A percentile compares a stretch with the other conserved stretches of the same genome.
Evolutionary conservation across 2,329 filamentous ascomycete genomes (phyloP).

Genomic region (Neofusicoccum umdonicola): DNA sequence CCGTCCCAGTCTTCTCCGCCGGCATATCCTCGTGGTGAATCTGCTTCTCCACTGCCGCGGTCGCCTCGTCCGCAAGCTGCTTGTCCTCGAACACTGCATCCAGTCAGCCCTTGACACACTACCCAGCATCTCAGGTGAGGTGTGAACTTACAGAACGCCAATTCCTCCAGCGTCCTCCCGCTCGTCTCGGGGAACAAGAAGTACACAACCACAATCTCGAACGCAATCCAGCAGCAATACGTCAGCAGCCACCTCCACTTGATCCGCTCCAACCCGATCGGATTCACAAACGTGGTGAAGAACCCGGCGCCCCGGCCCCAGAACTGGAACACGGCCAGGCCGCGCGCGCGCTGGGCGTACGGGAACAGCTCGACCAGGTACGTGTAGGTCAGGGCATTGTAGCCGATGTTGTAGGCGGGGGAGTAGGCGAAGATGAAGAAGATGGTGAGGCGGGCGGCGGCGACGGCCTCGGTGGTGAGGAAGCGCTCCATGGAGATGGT

Average conservation of each 20-base stretch:
- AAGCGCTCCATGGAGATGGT: conserved; percentile 45
- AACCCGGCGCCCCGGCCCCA: conserved; percentile 61
- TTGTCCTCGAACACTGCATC: conserved; percentile 32
- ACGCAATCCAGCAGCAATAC: conserved; percentile 42
- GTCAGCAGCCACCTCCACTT: conserved; percentile 42
- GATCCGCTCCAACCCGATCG: conserved; percentile 56
- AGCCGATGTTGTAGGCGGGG: conserved; percentile 55
- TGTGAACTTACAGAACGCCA: conserved; percentile 32
- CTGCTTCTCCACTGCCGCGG: conserved; percentile 30
- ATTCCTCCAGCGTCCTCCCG: conserved; percentile 45
- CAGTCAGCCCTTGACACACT: conserved; percentile 17
- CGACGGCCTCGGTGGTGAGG: conserved; percentile 21
- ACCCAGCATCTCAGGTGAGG: neutral
- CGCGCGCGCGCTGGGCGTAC: conserved; percentile 50
- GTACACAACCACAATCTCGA: conserved; percentile 40
- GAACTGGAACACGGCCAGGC: conserved; percentile 59
- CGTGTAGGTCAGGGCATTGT: conserved; percentile 57
- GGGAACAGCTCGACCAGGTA: conserved; percentile 52
- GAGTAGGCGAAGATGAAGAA: conserved; percentile 57
- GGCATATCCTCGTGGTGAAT: conserved; percentile 26
- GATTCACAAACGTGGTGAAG: conserved; percentile 62
- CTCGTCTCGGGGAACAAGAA: conserved; percentile 39
- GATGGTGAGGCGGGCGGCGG: conserved; percentile 38
- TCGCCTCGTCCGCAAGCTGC: conserved; percentile 29
- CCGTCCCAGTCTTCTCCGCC: neutral